phyloP scores from a whole-genome alignment of 495 filamentous ascomycete species.

The Oidiodendron maius region DNA sequence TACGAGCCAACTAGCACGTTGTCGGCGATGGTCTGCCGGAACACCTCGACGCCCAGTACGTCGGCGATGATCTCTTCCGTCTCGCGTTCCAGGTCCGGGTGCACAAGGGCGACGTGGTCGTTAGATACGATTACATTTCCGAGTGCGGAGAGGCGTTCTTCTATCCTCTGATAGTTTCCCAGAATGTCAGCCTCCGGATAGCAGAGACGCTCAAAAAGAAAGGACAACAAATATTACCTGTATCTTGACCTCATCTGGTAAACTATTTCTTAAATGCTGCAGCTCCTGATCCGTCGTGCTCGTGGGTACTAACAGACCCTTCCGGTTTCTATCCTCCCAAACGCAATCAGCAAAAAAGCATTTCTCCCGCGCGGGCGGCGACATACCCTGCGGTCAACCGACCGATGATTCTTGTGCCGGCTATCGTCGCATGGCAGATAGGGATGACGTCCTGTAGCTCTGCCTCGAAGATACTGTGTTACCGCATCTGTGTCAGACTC shows the following conservation, averaged over 20 bases:
- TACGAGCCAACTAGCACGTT: slow-evolving; percentile 95
- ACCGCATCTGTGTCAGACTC: slow-evolving; percentile 6
- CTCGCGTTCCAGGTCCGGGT: slow-evolving; percentile 95
- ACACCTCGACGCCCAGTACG: slow-evolving; percentile 94
- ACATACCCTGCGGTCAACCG: slow-evolving; percentile 89
- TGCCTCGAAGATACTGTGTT: slow-evolving; percentile 75
- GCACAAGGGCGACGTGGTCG: slow-evolving; percentile 92
- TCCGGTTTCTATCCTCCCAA: slow-evolving; percentile 66
- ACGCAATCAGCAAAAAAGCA: not conserved
- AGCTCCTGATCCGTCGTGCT: slow-evolving; percentile 97
- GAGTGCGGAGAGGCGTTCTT: slow-evolving; percentile 91
- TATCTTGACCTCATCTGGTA: slow-evolving; percentile 87
- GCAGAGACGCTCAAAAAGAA: not conserved
- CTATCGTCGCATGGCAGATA: slow-evolving; percentile 96
- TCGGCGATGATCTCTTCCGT: slow-evolving; percentile 95
- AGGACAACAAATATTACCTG: too few relatives aligned
- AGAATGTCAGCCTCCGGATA: not conserved
- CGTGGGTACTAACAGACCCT: slow-evolving; percentile 93
- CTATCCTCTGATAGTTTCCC: slow-evolving; percentile 61
- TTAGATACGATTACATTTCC: slow-evolving; percentile 97
- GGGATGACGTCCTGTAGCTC: slow-evolving; percentile 97
- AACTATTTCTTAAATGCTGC: slow-evolving; percentile 88
- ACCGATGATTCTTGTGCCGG: slow-evolving; percentile 91
- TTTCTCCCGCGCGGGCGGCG: not conserved
- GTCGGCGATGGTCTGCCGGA: slow-evolving; percentile 94